Base-by-base conservation (phyloP, 1,139 yeast genomes). In the Zygoascus sp. region DNA sequence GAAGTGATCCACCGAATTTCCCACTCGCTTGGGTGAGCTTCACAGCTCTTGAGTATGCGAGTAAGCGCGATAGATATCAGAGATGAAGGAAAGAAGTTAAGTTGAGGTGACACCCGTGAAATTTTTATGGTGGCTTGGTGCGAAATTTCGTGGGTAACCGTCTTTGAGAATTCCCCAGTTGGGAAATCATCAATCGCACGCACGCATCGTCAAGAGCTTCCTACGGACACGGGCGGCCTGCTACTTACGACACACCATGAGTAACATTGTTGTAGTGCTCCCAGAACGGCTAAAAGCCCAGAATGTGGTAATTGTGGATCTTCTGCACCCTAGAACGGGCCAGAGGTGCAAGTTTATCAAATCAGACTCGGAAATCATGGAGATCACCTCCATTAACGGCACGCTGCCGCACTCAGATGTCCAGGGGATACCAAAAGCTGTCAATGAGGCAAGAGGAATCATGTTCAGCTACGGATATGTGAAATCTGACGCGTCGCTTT, bases 1-100 rank as follows among this genome's bases (percentile, higher is more conserved):
- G 59, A 57, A 51, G 60, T 47, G 59, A 47, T 54, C 51, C 60
- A 57, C 60, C 60, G 60, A 57, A 57, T 57, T 57, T 57, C 60
- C 60, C 60, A 57, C 60, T 58, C 58, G 54, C 54, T 48, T 40
- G 40, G 42, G 40, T 27, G 44, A 40, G 42, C 46, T 37, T 15
- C 35, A 21, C 9, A 35, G 37, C 15, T 51, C 53, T 57, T 57
- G 25, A 55, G 60, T 57, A 55, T 46, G 52, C 55, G 58, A 58
- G 60, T 50, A 57, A 53, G 59, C 60, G 59, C 58, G 60, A 56
- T 55, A 49, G 50, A 53, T 39, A 46, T 36, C 42, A 46, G 43
- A 42, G 48, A 32, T 21, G 28, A 28, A 46, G 38, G 37, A 35
- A 32, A 36, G 25, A 37, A 30, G 17, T n/a, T n/a, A n/a, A 41